Base-by-base conservation (phyloP, 148 eudicot genomes). In the Amaranthus hypochondriacus region DNA sequence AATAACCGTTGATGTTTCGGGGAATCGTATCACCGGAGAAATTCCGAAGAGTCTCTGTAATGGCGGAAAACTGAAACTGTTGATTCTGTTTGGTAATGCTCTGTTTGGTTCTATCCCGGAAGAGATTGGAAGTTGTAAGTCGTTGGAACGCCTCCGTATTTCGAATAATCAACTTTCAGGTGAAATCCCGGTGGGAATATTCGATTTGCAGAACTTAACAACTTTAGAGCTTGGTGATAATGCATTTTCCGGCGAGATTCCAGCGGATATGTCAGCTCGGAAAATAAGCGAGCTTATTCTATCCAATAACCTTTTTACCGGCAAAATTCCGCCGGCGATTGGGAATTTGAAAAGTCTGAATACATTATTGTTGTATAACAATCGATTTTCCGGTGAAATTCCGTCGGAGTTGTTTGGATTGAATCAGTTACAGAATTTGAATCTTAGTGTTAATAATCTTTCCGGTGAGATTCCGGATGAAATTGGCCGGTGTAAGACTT, bases 221-320 rank as follows among this genome's bases (percentile, higher is more conserved):
- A 12, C 73, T 2, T 75, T 81, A 9, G 82, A 89, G 66, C 76
- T 89, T 0, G 62, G 64, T 55, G 69, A 83, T 3, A 89, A 89
- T 72, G 65, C 66, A 5, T 80, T 89, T 59, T 58, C 84, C 66
- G 92, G 92, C 6, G 83, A 77, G 52, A 68, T 89, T 48, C 92
- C 92, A 5, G 15, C 61, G 4, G 79, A 62, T 2, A 77, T 85
- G 58, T 74, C 80, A 1, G 74, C 80, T 12, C 66, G 66, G 15
- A 62, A 44, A 43, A 56, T 88, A 9, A 63, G 71, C 1, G 14
- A 28, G 49, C 66, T 88, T 5, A 76, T 81, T 2, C 6, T 86
- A 6, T 87, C 84, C 1, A 79, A 84, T 56, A 84, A 86, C 10
- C 50, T 39, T 1, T 69, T 88, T 59, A 13, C 78, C 70, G 92